These are phyloP conservation scores for Leptographium wingfieldii DNA, from an alignment of 2,329 filamentous ascomycete species.

Conservation along the genomic window DNA sequence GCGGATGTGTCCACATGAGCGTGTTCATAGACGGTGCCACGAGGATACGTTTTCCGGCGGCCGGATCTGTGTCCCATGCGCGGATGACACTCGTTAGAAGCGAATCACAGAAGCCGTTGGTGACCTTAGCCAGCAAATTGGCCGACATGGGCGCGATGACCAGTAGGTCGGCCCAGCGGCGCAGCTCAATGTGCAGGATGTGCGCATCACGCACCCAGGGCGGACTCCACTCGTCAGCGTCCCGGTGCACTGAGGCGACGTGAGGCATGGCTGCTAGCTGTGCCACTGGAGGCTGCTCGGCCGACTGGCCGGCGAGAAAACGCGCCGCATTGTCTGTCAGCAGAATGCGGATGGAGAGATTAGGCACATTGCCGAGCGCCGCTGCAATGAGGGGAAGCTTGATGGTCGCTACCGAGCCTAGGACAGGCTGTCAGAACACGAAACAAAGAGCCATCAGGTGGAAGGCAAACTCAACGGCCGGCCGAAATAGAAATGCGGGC, in stretches of 20 bases:
- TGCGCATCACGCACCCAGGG: conserved; percentile 67
- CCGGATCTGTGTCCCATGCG: conserved; percentile 73
- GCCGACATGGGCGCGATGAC: conserved; percentile 72
- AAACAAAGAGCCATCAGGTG: neutral
- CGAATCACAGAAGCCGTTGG: conserved; percentile 62
- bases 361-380: conserved; percentile 32
- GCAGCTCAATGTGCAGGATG: conserved; percentile 83
- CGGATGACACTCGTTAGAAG: conserved; percentile 62
- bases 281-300: conserved; percentile 60
- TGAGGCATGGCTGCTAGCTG: conserved; percentile 48
- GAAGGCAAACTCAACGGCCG: too few species aligned
- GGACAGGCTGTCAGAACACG: neutral
- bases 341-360: conserved; percentile 71
- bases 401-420: conserved; percentile 67
- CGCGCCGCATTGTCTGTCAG: conserved; percentile 60
- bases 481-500: too few species aligned
- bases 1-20: conserved; percentile 77
- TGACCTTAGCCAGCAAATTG: conserved; percentile 77
- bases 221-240: conserved; percentile 65
- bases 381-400: conserved; percentile 59
- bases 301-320: conserved; percentile 65
- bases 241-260: conserved; percentile 67
- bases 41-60: conserved; percentile 52
- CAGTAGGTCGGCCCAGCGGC: conserved; percentile 66
- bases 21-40: conserved; percentile 73